Evolutionary conservation across 331 rosid genomes (phyloP).

Genomic region (Pyrus hybrid): DNA sequence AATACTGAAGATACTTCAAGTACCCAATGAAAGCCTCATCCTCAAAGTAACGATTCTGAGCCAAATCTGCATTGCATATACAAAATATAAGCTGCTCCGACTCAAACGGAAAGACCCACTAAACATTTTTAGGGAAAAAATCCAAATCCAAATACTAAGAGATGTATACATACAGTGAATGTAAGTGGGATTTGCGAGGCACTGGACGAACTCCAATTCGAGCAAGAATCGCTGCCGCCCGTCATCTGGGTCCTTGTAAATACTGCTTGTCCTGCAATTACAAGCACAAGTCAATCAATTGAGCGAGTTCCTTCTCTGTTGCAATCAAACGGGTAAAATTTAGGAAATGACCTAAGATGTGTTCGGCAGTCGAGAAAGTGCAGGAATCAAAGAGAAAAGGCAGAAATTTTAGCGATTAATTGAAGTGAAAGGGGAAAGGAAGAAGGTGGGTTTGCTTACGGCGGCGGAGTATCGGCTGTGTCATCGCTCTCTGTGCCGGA

Average conservation of each 20-base stretch:
- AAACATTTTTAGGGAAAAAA: neutral
- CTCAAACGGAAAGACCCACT: neutral
- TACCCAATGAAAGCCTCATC: conserved; percentile 96
- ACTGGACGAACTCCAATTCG: conserved; percentile 86
- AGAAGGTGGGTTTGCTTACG: conserved; percentile 20
- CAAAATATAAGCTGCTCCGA: conserved; percentile 7
- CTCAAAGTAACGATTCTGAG: conserved; percentile 89
- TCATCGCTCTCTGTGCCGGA: conserved; percentile 42
- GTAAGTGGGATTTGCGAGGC: conserved; percentile 86
- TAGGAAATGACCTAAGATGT: neutral
- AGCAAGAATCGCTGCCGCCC: conserved; percentile 85
- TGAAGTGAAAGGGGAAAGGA: neutral
- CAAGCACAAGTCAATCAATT: neutral
- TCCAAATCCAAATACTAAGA: neutral
- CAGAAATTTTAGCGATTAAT: neutral
- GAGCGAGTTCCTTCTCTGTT: neutral
- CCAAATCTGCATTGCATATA: conserved; percentile 55
- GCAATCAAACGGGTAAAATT: neutral
- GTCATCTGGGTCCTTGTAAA: conserved; percentile 82
- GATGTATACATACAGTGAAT: conserved; percentile 49
- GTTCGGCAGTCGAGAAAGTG: neutral
- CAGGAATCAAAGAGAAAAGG: neutral
- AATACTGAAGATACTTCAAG: conserved; percentile 88
- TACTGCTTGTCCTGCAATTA: conserved; percentile 44
- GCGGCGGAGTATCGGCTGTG: conserved; percentile 19